Percentiles rank a stretch among this genome's conserved stretches.
phyloP scores from a whole-genome alignment of 441 rosid genomes.

The Bruguiera hainesii region DNA sequence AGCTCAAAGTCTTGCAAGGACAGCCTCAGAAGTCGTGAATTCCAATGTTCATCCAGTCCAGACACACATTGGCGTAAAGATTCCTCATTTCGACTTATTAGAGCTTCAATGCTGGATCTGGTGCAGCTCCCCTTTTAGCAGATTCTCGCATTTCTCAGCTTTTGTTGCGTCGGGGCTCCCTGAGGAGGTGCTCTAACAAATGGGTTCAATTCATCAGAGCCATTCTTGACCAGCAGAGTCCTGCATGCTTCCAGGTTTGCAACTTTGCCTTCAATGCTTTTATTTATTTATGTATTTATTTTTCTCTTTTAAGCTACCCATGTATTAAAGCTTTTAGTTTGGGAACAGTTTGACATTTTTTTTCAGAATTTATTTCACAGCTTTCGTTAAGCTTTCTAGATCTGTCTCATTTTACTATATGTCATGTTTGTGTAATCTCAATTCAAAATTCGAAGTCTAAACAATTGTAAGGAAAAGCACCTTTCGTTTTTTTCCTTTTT shows the following conservation, averaged over 20 bases:
- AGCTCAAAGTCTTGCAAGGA: not conserved
- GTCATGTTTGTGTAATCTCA: not conserved
- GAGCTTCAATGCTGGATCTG: conserved; percentile 24
- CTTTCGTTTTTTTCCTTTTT: not conserved
- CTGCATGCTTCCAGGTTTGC: conserved; percentile 15
- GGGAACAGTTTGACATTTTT: not conserved
- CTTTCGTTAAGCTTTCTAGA: conserved; percentile 14
- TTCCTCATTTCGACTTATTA: conserved; percentile 13
- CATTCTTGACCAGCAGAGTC: conserved; percentile 6
- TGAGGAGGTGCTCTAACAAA: not conserved
- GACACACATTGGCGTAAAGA: not conserved
- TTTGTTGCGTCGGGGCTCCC: not conserved
- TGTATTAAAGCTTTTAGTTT: not conserved
- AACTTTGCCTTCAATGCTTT: not conserved
- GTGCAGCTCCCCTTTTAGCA: not conserved
- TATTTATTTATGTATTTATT: too few species aligned
- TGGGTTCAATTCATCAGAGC: not conserved
- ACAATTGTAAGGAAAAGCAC: not conserved
- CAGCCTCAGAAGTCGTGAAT: conserved; percentile 14
- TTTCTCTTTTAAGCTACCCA: not conserved
- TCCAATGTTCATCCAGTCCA: conserved; percentile 6
- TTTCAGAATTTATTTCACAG: not conserved
- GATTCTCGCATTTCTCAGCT: not conserved
- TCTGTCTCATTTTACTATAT: conserved; percentile 15
- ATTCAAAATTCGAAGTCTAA: not conserved